A percentile compares a stretch with the other conserved stretches of the same genome.
Evolutionary conservation across 2,329 filamentous ascomycete genomes (phyloP).

Genomic region (Fusarium napiforme): DNA sequence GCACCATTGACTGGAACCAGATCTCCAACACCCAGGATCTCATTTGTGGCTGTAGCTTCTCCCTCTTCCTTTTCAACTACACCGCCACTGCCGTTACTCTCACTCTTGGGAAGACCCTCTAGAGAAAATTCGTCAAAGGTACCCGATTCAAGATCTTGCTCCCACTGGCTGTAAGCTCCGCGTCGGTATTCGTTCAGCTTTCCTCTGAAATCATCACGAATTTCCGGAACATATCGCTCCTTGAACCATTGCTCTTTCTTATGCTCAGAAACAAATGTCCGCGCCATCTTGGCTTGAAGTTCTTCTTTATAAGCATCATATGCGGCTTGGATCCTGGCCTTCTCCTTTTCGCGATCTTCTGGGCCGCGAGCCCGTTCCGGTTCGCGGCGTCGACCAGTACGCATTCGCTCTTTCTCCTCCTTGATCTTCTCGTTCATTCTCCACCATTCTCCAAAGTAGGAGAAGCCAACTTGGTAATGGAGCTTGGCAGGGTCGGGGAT

Average conservation of each 20-base stretch:
- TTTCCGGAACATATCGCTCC: constrained; percentile 89
- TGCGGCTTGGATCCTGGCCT: constrained; percentile 78
- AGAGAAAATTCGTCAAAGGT: constrained; percentile 94
- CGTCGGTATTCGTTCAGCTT: constrained; percentile 85
- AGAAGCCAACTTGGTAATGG: constrained; percentile 85
- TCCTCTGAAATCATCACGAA: constrained; percentile 77
- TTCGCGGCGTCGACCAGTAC: constrained; percentile 75
- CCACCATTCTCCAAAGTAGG: constrained; percentile 90
- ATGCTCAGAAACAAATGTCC: constrained; percentile 89
- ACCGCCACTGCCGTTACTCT: constrained; percentile 87
- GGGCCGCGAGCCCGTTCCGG: constrained; percentile 71
- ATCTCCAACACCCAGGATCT: constrained; percentile 92
- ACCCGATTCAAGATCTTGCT: constrained; percentile 84
- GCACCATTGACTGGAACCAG: constrained; percentile 84
- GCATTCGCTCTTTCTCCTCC: constrained; percentile 78
- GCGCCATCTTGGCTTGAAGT: constrained; percentile 81
- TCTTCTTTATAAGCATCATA: constrained; percentile 77
- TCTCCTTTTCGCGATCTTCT: constrained; percentile 82
- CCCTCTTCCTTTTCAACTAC: constrained; percentile 95
- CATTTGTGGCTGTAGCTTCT: constrained; percentile 89
- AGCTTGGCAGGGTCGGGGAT: constrained; percentile 77
- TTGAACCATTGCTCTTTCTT: constrained; percentile 98
- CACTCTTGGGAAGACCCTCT: constrained; percentile 92
- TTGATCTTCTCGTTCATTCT: constrained; percentile 83
- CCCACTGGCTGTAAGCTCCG: constrained; percentile 85